Evolutionary conservation across 2,329 filamentous ascomycete genomes (phyloP), one percentile per base, ranked within the genome.

Genomic region (Colletotrichum sp.): DNA sequence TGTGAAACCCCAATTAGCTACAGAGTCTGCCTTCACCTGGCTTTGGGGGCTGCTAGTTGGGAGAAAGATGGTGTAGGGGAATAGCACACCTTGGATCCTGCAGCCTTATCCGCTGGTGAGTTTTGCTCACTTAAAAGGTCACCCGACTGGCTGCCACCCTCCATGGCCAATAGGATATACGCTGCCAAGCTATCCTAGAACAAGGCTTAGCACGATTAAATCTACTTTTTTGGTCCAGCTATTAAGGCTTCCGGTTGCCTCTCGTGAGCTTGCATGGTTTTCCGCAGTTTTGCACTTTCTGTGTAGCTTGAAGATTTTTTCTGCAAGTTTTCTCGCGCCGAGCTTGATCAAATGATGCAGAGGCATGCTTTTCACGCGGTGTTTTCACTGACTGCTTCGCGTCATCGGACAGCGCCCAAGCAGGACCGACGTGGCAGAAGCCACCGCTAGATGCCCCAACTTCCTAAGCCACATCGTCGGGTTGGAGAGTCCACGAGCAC

Each of bases 121-220:
- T 52, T 22, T 22, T 12, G 10, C n/a, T 52, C 43, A 52, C 43
- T 22, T 22, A 52, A 3, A 0, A 13, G 43, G 43, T 52, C 43
- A 22, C 43, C 43, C 43, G 10, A 52, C 43, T 52, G 43, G n/a
- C 43, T 22, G 43, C n/a, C 43, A 52, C n/a, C n/a, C 43, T 52
- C 43, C 43, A 52, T 22, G n/a, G 13, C n/a, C n/a, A 52, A 22
- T 22, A 13, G 10, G 0, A 52, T 0, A 0, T 12, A 22, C 22
- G n/a, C n/a, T n/a, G n/a, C 43, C 43, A 22, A 13, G 43, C 43
- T 22, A 22, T 52, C 10, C n/a, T 22, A 52, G 18, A 52, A 22
- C n/a, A 52, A 52, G 43, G 43, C 43, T 52, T 52, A 52, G n/a
- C 43, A 52, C n/a, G 43, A 52, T 22, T 22, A 22, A 52, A 52